A percentile compares a stretch with the other conserved stretches of the same genome.
These are phyloP conservation scores for Corchorus capsularis DNA, from an alignment of 345 rosid genomes.

Conservation along the genomic window DNA sequence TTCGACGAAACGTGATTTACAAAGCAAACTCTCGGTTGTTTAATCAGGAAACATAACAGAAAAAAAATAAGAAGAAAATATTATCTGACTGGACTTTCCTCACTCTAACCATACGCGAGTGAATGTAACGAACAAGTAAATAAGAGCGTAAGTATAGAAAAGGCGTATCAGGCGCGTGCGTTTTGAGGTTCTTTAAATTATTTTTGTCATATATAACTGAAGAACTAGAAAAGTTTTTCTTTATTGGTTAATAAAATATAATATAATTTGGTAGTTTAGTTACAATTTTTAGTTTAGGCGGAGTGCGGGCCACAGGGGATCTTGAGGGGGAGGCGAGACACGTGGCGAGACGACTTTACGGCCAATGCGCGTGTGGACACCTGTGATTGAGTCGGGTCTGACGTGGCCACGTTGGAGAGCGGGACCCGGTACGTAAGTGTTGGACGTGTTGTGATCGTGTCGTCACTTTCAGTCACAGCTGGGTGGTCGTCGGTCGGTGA, in stretches of 20 bases:
- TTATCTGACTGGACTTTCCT: background rate
- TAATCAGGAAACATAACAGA: conserved; percentile 29
- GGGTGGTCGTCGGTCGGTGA: conserved; percentile 34
- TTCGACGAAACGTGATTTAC: conserved; percentile 31
- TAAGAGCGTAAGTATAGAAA: background rate
- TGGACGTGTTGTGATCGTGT: conserved; percentile 25
- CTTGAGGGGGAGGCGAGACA: conserved; percentile 21
- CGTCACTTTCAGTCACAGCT: conserved; percentile 45
- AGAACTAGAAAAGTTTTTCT: conserved; percentile 13
- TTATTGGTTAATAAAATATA: background rate
- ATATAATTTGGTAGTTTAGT: background rate
- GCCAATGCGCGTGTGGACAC: conserved; percentile 40
- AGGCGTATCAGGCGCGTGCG: background rate
- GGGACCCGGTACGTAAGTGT: conserved; percentile 32
- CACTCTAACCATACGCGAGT: background rate
- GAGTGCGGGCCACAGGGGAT: conserved; percentile 20
- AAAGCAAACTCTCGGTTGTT: conserved; percentile 34
- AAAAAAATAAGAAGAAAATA: background rate
- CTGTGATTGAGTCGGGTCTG: conserved; percentile 29
- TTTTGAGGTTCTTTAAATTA: background rate
- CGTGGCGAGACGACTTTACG: conserved; percentile 34
- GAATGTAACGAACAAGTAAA: background rate
- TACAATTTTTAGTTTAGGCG: background rate
- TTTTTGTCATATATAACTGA: conserved; percentile 22
- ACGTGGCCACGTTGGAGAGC: conserved; percentile 44